phyloP scores from a whole-genome alignment of 768 basidiomycete species.

The Leccinellum albellum region DNA sequence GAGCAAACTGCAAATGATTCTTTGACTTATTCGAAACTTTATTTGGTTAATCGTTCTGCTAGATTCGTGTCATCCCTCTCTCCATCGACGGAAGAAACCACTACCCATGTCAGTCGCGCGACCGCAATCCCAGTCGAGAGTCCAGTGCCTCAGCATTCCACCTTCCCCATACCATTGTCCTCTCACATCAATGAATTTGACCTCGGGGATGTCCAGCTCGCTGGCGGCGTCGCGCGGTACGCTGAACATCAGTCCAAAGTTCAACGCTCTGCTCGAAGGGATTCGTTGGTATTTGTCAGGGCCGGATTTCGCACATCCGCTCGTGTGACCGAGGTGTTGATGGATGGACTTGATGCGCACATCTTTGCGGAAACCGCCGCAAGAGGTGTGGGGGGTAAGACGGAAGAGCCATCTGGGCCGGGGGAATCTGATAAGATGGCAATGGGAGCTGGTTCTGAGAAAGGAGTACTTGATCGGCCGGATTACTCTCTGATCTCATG shows the following conservation, averaged over 20 bases:
- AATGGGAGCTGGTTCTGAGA: slow-evolving; percentile 18
- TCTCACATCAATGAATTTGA: slow-evolving; percentile 14
- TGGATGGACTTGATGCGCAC: slow-evolving; percentile 58
- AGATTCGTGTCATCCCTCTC: no score
- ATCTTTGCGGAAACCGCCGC: slow-evolving; percentile 45
- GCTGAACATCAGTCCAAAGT: slow-evolving; percentile 32
- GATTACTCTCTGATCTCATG: slow-evolving; percentile 74
- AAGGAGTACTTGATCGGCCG: no score
- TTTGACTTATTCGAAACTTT: no score
- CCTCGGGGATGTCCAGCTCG: background rate
- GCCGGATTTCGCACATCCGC: slow-evolving; percentile 64
- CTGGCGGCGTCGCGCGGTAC: slow-evolving; percentile 4
- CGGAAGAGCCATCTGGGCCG: no score
- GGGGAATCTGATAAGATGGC: slow-evolving; percentile 1
- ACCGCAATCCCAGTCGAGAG: slow-evolving; percentile 17
- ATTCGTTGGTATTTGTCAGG: slow-evolving; percentile 61
- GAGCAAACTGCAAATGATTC: no score
- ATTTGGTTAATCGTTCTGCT: no score
- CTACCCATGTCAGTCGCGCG: no score
- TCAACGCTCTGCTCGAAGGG: slow-evolving; percentile 63
- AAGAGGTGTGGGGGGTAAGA: no score
- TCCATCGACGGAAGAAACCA: no score
- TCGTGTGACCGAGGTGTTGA: slow-evolving; percentile 62
- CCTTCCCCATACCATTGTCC: slow-evolving; percentile 22
- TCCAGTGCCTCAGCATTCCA: slow-evolving; percentile 1